Base-by-base conservation (phyloP, 306 rosid genomes). In the Vigna nakashimae region DNA sequence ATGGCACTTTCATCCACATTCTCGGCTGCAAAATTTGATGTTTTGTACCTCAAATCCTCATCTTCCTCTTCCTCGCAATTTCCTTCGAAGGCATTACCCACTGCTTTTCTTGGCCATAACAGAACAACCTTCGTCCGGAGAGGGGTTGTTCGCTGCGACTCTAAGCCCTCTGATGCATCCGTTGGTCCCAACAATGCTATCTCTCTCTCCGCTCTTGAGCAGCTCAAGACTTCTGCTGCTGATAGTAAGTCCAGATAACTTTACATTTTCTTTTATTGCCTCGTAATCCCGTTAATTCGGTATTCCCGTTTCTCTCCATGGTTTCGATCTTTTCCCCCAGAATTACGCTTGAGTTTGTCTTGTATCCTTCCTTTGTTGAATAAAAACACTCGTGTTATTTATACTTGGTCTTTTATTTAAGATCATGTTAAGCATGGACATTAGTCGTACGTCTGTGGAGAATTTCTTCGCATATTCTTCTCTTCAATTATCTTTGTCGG, bases 151-250 rank as follows among this genome's bases (percentile, higher is more conserved):
- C 86, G 97, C 72, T 95, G 92, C 77, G 94, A 88, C 46, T 88
- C 84, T 74, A 69, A 84, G 40, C 74, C 80, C 83, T 83, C 90
- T 55, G 90, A 87, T 53, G 79, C 63, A 34, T 16, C 49, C 15
- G 80, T 68, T 68, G 82, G 48, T 67, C 40, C 76, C 0, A 81
- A 60, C 53, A 75, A 60, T 60, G 42, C 13, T 16, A 30, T 20
- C 67, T 1, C 76, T 62, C 36, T 91, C 72, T 92, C 99, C 18
- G 88, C 98, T 81, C 99, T 95, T 53, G 92, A 92, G 80, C 99
- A 81, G 83, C 98, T 92, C 79, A 95, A 95, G 83, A 79, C 97
- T 76, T 92, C 96, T 75, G 92, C 94, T 11, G 90, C 87, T 81
- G 98, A 91, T 83, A 90, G 99, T 95, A 85, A 71, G 73, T 55